A percentile compares a stretch with the other conserved stretches of the same genome.
phyloP scores from a whole-genome alignment of 2,329 filamentous ascomycete genomes.

The Ophiostoma sp. region DNA sequence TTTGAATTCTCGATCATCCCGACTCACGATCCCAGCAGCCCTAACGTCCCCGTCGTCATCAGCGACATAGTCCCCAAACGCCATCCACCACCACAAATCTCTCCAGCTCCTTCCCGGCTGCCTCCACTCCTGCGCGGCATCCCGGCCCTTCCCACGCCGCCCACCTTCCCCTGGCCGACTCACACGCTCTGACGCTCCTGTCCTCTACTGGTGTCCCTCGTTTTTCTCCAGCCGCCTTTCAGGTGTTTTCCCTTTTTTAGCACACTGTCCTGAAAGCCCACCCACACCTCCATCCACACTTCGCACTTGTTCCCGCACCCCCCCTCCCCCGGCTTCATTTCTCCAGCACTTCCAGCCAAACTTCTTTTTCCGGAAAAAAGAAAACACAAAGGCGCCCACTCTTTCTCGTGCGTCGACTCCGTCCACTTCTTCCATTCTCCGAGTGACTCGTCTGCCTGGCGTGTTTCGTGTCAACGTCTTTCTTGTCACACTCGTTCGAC shows the following conservation, averaged over 20 bases:
- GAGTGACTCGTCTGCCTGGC: slow-evolving; percentile 17
- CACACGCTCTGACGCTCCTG: not conserved
- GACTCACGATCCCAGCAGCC: not conserved
- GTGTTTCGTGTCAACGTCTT: not conserved
- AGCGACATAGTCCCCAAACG: not conserved
- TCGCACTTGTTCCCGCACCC: not conserved
- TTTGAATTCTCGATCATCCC: not conserved
- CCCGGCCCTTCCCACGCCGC: slow-evolving; percentile 14
- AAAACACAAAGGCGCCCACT: slow-evolving; percentile 14
- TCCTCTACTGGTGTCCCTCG: not conserved
- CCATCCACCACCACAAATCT: not conserved
- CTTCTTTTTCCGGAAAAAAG: slow-evolving; percentile 21
- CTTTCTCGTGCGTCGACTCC: not conserved
- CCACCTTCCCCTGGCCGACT: slow-evolving; percentile 1
- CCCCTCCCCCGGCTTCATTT: not conserved
- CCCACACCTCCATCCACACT: slow-evolving; percentile 10
- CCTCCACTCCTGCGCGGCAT: slow-evolving; percentile 19
- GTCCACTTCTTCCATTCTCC: not conserved
- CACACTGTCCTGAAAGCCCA: not conserved
- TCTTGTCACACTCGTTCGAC: not conserved
- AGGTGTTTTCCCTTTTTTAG: not conserved
- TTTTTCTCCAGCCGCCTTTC: not conserved
- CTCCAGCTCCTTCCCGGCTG: slow-evolving; percentile 4
- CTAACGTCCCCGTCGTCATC: not conserved
- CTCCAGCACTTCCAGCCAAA: slow-evolving; percentile 21